phyloP scores from a whole-genome alignment of 129 eudicot genomes.

The Lonicera japonica region DNA sequence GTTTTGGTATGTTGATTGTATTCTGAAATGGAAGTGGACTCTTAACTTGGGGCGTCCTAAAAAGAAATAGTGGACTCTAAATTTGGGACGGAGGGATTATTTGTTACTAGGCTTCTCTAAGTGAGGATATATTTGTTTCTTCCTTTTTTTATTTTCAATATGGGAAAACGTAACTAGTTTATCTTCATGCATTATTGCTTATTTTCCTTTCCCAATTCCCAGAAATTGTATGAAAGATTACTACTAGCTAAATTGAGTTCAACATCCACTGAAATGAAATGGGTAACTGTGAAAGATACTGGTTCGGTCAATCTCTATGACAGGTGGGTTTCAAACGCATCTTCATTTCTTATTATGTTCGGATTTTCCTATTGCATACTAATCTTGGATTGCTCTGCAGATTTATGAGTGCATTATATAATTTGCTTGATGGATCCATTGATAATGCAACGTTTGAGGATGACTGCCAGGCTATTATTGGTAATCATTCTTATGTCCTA shows the following conservation, averaged over 20 bases:
- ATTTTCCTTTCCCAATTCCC: conserved; percentile 5
- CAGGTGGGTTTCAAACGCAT: conserved; percentile 36
- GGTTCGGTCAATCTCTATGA: conserved; percentile 59
- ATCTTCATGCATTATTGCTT: not conserved
- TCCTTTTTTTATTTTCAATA: not conserved
- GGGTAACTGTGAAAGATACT: conserved; percentile 56
- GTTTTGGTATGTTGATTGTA: no score
- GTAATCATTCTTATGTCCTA: conserved; percentile 85
- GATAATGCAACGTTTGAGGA: conserved; percentile 91
- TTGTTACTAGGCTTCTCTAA: not conserved
- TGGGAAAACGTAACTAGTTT: not conserved
- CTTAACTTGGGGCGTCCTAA: no score
- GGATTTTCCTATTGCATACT: not conserved
- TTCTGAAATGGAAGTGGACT: no score
- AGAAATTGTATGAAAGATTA: conserved; percentile 81
- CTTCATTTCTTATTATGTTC: not conserved
- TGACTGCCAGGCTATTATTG: conserved; percentile 86
- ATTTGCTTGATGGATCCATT: conserved; percentile 86
- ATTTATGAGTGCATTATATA: conserved; percentile 65
- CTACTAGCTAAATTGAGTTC: conserved; percentile 57
- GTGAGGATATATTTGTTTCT: not conserved
- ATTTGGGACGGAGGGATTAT: no score
- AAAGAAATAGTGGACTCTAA: no score
- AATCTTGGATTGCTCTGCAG: conserved; percentile 34
- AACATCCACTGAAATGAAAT: conserved; percentile 50